phyloP scores from a whole-genome alignment of 306 rosid genomes.

The Biancaea sappan region DNA sequence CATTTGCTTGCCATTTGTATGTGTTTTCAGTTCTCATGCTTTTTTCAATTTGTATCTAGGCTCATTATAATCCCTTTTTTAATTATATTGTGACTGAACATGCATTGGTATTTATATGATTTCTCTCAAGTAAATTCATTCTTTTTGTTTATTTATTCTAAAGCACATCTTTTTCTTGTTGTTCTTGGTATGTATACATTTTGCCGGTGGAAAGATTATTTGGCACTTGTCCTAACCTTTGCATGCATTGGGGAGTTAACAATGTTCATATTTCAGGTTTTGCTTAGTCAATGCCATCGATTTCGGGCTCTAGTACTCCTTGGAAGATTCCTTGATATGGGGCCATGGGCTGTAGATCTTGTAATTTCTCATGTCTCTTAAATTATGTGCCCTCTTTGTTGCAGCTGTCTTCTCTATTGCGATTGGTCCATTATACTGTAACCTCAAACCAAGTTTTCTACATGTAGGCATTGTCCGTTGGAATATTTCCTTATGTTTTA shows the following conservation, averaged over 20 bases:
- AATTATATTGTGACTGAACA: not conserved
- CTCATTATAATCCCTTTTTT: not conserved
- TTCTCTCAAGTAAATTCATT: slow-evolving; percentile 13
- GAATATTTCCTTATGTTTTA: slow-evolving; percentile 96
- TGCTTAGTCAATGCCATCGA: slow-evolving; percentile 93
- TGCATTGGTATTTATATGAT: not conserved
- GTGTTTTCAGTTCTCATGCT: not conserved
- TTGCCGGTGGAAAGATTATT: slow-evolving; percentile 16
- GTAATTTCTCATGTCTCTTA: slow-evolving; percentile 41
- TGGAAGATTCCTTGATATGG: slow-evolving; percentile 99
- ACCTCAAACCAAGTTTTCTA: slow-evolving; percentile 26
- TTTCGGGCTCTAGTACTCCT: slow-evolving; percentile 92
- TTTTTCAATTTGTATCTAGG: slow-evolving; percentile 20
- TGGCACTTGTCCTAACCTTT: slow-evolving; percentile 19
- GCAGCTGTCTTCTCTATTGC: slow-evolving; percentile 18
- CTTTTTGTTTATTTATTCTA: slow-evolving; percentile 4
- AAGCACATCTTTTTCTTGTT: not conserved
- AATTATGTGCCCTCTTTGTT: slow-evolving; percentile 2
- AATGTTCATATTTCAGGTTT: slow-evolving; percentile 62
- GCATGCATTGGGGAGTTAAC: slow-evolving; percentile 31
- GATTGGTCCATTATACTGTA: slow-evolving; percentile 7
- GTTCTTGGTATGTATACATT: slow-evolving; percentile 14
- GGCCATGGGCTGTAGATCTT: slow-evolving; percentile 99
- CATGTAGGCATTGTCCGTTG: slow-evolving; percentile 92
- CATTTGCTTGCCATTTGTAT: slow-evolving; percentile 7